Percentiles rank a stretch among this genome's conserved stretches.
Evolutionary conservation across 257 asterid species (phyloP).

Genomic region (Solanum tacnaense): DNA sequence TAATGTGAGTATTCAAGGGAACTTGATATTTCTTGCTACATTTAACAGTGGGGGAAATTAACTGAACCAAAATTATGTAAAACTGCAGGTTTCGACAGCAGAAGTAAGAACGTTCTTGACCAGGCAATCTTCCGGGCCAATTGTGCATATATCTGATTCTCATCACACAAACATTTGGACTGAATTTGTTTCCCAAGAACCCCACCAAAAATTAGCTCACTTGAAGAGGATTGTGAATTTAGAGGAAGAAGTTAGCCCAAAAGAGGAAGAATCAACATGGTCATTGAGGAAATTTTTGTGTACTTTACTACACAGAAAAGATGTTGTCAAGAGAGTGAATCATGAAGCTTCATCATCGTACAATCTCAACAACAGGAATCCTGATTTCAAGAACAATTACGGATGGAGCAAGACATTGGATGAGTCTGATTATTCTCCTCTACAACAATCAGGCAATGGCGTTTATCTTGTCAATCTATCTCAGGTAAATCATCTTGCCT

Average conservation of each 20-base stretch:
- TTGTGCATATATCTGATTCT: slow-evolving; percentile 30
- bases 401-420: slow-evolving; percentile 72
- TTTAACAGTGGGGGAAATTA: neutral
- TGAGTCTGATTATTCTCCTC: slow-evolving; percentile 50
- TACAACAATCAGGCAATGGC: slow-evolving; percentile 37
- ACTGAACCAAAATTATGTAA: neutral
- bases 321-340: neutral
- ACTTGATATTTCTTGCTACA: neutral
- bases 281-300: slow-evolving; percentile 41
- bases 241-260: neutral
- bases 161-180: slow-evolving; percentile 38
- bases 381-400: slow-evolving; percentile 56
- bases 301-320: slow-evolving; percentile 12
- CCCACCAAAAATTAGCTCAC: slow-evolving; percentile 23
- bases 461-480: slow-evolving; percentile 39
- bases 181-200: slow-evolving; percentile 31
- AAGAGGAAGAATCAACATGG: slow-evolving; percentile 27
- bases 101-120: slow-evolving; percentile 33
- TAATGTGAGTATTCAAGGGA: slow-evolving; percentile 38
- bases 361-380: slow-evolving; percentile 40
- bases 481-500: slow-evolving; percentile 26
- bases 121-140: slow-evolving; percentile 41
- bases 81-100: slow-evolving; percentile 39
- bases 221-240: slow-evolving; percentile 33
- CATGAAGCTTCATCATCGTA: slow-evolving; percentile 42